Evolutionary conservation across 2,329 filamentous ascomycete genomes (phyloP).

Genomic region (Aspergillus fischeri): DNA sequence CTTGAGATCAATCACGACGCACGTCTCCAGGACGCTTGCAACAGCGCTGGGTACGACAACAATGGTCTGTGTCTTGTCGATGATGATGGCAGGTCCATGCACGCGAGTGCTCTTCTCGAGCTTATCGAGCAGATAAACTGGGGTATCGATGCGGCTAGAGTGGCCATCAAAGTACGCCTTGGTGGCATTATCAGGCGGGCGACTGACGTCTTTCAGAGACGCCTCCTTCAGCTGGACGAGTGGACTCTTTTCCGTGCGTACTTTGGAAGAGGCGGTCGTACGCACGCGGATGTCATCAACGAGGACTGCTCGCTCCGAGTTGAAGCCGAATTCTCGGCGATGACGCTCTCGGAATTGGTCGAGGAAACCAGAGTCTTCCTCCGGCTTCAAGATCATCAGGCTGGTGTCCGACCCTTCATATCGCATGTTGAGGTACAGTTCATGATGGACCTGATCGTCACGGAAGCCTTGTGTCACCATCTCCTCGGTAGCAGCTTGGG

Average conservation of each 20-base stretch:
- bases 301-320: slow-evolving; percentile 76
- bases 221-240: slow-evolving; percentile 61
- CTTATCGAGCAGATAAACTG: slow-evolving; percentile 33
- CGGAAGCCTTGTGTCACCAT: slow-evolving; percentile 44
- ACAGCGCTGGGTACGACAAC: slow-evolving; percentile 76
- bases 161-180: slow-evolving; percentile 36
- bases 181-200: slow-evolving; percentile 51
- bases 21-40: slow-evolving; percentile 75
- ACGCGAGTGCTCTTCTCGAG: slow-evolving; percentile 32
- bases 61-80: slow-evolving; percentile 73
- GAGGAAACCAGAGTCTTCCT: slow-evolving; percentile 77
- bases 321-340: slow-evolving; percentile 89
- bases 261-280: slow-evolving; percentile 66
- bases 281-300: slow-evolving; percentile 85
- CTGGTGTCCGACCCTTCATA: slow-evolving; percentile 51
- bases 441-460: slow-evolving; percentile 36
- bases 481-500: slow-evolving; percentile 51
- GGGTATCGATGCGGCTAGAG: slow-evolving; percentile 28
- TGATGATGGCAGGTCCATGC: slow-evolving; percentile 74
- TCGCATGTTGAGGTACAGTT: slow-evolving; percentile 46
- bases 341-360: slow-evolving; percentile 81
- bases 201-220: slow-evolving; percentile 51
- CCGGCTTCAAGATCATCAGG: slow-evolving; percentile 54
- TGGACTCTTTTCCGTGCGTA: slow-evolving; percentile 60
- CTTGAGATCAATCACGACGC: slow-evolving; percentile 81